Conservation (phyloP, 2,329 filamentous ascomycete genomes). For the Fusarium duplospermum region DNA sequence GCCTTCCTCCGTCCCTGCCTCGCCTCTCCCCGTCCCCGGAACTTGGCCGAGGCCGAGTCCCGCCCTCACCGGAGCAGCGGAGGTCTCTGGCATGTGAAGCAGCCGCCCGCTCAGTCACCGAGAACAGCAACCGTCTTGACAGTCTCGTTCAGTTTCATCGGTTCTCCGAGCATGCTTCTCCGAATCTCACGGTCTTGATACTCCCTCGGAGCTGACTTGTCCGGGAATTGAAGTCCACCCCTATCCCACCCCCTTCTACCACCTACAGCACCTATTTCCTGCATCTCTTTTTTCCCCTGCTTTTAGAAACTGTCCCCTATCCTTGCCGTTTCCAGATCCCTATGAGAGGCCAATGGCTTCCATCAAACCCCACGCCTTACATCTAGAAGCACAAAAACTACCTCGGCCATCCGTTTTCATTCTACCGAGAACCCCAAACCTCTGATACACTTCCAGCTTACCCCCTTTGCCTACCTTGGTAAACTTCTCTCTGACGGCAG, state of each 20-base stretch:
- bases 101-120: slow-evolving; percentile 10
- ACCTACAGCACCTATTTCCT: neutral
- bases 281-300: neutral
- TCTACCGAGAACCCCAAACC: slow-evolving; percentile 22
- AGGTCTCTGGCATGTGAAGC: slow-evolving; percentile 48
- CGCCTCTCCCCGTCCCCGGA: slow-evolving; percentile 37
- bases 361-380: slow-evolving; percentile 5
- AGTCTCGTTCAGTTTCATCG: slow-evolving; percentile 11
- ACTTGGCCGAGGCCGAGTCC: slow-evolving; percentile 45
- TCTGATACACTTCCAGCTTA: neutral
- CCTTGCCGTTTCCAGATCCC: neutral
- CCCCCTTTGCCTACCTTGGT: neutral
- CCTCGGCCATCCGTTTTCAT: slow-evolving; percentile 28
- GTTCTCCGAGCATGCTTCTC: neutral
- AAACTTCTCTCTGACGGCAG: neutral
- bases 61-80: slow-evolving; percentile 45
- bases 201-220: neutral
- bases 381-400: slow-evolving; percentile 5
- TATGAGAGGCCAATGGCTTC: neutral
- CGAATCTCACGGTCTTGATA: neutral
- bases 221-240: slow-evolving; percentile 3
- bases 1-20: slow-evolving; percentile 38
- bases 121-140: neutral
- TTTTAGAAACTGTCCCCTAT: neutral
- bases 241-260: neutral